Evolutionary conservation across 2,329 filamentous ascomycete genomes (phyloP).

Genomic region (Aspergillus fumigatus): DNA sequence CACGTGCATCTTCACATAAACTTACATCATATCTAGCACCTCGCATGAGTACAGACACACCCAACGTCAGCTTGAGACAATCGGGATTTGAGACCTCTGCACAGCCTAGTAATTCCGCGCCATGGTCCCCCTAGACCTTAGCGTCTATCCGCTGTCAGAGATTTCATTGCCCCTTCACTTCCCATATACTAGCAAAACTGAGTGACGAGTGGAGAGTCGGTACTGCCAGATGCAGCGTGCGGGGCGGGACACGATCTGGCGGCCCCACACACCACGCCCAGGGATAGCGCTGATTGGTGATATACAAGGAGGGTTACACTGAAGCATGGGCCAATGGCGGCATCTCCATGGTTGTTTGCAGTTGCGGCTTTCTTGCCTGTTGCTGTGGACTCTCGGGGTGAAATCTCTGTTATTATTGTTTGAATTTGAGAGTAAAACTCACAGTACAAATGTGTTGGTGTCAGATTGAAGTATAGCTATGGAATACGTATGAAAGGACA

Average conservation of each 20-base stretch:
- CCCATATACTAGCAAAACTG: not conserved
- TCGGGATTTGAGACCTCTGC: not conserved
- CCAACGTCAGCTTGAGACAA: not conserved
- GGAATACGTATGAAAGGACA: not conserved
- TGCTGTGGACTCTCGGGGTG: not conserved
- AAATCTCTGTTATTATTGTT: not conserved
- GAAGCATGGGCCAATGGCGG: not conserved
- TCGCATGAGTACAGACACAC: not conserved
- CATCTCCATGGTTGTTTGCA: not conserved
- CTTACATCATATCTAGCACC: not conserved
- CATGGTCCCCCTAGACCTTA: not conserved
- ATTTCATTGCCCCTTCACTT: not conserved
- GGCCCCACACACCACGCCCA: not conserved
- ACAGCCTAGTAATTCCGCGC: not conserved
- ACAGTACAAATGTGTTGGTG: not conserved
- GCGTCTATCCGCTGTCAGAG: not conserved
- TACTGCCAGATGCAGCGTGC: not conserved
- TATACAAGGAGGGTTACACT: not conserved
- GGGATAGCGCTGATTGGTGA: not conserved
- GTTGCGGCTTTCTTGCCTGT: not conserved
- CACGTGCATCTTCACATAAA: not conserved
- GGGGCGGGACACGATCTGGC: not conserved
- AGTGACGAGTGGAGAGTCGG: not conserved
- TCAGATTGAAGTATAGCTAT: not conserved
- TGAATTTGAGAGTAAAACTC: too few relatives aligned